phyloP scores from a whole-genome alignment of 129 eudicot species.

The Flaveria linearis region DNA sequence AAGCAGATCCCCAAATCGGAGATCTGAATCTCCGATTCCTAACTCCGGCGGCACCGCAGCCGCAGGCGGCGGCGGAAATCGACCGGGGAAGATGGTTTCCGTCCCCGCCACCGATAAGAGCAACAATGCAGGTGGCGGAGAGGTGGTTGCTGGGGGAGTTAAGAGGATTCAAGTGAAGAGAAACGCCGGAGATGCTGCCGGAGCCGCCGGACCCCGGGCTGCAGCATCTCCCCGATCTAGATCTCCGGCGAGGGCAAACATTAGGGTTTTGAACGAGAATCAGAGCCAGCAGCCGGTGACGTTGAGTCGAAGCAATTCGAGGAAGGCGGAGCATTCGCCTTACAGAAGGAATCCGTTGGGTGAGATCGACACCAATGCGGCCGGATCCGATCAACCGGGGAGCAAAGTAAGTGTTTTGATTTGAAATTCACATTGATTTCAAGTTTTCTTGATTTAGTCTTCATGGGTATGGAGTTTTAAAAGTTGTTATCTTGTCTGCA shows the following conservation, averaged over 20 bases:
- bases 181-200: constrained; percentile 46
- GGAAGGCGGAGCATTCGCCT: constrained; percentile 88
- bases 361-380: constrained; percentile 77
- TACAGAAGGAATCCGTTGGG: constrained; percentile 77
- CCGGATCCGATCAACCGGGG: constrained; percentile 35
- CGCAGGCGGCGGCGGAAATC: constrained; percentile 15
- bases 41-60: constrained; percentile 24
- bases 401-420: constrained; percentile 30
- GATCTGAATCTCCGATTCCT: constrained; percentile 80
- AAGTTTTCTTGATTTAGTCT: background rate
- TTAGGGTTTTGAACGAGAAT: constrained; percentile 46
- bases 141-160: constrained; percentile 35
- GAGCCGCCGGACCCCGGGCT: constrained; percentile 33
- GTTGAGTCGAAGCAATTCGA: constrained; percentile 81
- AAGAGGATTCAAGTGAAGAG: constrained; percentile 79
- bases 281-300: constrained; percentile 60
- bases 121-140: constrained; percentile 44
- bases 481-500: constrained; percentile 17
- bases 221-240: constrained; percentile 76
- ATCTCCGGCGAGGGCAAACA: constrained; percentile 64
- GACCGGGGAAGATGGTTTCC: constrained; percentile 87
- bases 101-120: constrained; percentile 54
- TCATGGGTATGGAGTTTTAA: background rate
- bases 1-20: constrained; percentile 88
- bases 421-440: background rate